Conservation (phyloP, 306 rosid species). For the Vicia sativa region DNA sequence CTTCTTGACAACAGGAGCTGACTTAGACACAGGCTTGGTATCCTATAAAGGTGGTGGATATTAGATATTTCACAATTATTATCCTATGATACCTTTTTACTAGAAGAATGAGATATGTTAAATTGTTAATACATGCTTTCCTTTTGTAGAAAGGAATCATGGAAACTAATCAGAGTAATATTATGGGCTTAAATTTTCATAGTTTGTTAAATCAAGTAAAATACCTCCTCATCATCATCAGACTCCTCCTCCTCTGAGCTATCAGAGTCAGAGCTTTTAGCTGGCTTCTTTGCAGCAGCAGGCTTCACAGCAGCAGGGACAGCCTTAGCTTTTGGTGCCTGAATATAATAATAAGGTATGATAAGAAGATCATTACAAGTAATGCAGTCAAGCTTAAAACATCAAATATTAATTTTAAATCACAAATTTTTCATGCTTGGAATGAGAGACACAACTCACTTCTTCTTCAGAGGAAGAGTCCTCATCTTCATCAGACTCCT, state of each 20-base stretch:
- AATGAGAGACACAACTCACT: conserved; percentile 40
- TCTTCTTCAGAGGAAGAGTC: conserved; percentile 45
- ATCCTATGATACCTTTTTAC: too few relatives aligned
- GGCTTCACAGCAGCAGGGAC: conserved; percentile 30
- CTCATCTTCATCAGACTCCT: conserved; percentile 33
- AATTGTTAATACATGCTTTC: too few relatives aligned
- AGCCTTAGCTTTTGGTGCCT: conserved; percentile 56
- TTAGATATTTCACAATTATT: neutral
- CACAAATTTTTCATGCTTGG: neutral
- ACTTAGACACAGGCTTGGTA: conserved; percentile 45
- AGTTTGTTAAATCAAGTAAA: too few relatives aligned
- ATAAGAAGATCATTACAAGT: neutral
- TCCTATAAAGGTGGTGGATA: conserved; percentile 30
- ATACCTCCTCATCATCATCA: too few relatives aligned
- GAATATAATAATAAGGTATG: neutral
- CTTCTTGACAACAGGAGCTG: conserved; percentile 41
- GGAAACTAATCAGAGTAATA: too few relatives aligned
- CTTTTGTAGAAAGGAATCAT: too few relatives aligned
- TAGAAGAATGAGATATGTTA: too few relatives aligned
- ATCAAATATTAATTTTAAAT: neutral
- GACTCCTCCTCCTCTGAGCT: conserved; percentile 11
- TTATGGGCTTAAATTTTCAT: too few relatives aligned
- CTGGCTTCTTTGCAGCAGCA: conserved; percentile 7
- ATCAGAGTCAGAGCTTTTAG: conserved; percentile 43
- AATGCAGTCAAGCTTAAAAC: neutral